phyloP scores from a whole-genome alignment of 2,329 filamentous ascomycete species.

The Botrytis aclada region DNA sequence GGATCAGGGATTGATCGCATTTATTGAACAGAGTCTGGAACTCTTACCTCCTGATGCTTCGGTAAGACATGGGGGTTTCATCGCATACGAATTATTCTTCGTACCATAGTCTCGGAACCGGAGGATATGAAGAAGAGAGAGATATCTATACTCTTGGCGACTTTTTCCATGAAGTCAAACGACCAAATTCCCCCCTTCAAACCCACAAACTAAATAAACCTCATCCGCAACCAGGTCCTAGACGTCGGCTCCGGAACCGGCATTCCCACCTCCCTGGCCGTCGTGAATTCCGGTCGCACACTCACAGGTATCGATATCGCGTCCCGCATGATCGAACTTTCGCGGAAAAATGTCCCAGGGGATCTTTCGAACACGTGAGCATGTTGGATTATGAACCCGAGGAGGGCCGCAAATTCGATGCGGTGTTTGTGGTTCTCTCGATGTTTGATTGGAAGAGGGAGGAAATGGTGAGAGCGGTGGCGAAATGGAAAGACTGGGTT shows the following conservation, averaged over 20 bases:
- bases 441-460: neutral
- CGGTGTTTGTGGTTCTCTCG: neutral
- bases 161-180: too few species aligned
- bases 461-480: neutral
- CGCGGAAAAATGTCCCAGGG: neutral
- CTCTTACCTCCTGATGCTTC: too few species aligned
- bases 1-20: too few species aligned
- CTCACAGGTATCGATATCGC: neutral
- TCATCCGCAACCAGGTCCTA: neutral
- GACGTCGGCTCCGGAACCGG: neutral
- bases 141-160: too few species aligned
- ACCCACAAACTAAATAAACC: neutral
- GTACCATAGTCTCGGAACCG: too few species aligned
- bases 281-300: neutral
- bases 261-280: neutral
- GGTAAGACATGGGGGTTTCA: too few species aligned
- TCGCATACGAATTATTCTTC: too few species aligned
- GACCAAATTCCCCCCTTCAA: too few species aligned
- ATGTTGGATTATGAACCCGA: neutral
- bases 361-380: neutral
- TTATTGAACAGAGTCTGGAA: too few species aligned
- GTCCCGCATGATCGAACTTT: neutral
- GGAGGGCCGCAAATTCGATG: neutral
- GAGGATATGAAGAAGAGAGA: too few species aligned
- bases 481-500: neutral